phyloP scores from a whole-genome alignment of 83 land plant species.

The Picea abies region DNA sequence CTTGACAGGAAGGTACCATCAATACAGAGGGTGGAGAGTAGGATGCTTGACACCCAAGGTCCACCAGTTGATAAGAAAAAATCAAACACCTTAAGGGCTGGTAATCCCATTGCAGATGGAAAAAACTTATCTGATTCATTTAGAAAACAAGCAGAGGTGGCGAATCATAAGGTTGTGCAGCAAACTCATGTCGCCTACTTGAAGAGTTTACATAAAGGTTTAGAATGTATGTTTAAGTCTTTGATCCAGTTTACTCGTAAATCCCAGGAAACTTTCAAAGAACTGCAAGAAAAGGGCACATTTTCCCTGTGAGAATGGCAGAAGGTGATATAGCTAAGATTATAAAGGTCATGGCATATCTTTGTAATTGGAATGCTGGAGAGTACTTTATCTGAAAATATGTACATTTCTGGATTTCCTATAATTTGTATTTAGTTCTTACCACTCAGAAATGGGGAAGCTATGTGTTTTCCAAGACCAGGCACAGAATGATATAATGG shows the following conservation, averaged over 20 bases:
- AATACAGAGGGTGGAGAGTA: neutral
- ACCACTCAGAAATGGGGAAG: conserved; percentile 2
- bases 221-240: neutral
- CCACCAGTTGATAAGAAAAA: conserved; percentile 2
- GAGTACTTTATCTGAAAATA: neutral
- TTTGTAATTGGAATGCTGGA: neutral
- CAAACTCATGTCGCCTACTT: neutral
- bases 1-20: neutral
- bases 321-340: neutral
- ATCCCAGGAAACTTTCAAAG: neutral
- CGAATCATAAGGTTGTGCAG: neutral
- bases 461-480: neutral
- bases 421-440: conserved; percentile 3
- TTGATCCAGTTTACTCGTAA: neutral
- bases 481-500: conserved; percentile 6
- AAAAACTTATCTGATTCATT: too few species aligned
- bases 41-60: too few species aligned
- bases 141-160: neutral
- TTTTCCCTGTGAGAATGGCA: neutral
- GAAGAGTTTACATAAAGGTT: neutral
- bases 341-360: neutral
- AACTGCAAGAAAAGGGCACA: neutral
- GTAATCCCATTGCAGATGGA: neutral
- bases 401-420: conserved; percentile 5
- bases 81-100: conserved; percentile 14